These are phyloP conservation scores for Pterocarpus macrocarpus DNA, from an alignment of 306 rosid species.

Conservation along the genomic window DNA sequence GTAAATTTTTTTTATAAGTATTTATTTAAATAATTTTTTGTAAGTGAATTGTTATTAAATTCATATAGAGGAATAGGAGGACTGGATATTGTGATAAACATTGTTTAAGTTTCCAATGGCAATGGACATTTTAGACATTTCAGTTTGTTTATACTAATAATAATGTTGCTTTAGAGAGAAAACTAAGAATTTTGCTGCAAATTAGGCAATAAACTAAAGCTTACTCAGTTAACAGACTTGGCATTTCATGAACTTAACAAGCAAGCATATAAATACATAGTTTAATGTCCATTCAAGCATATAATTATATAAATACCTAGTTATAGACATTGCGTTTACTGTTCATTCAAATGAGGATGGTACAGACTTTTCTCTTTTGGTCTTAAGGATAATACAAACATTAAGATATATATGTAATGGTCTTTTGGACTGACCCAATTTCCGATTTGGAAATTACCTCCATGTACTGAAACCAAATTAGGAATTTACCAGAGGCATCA, in stretches of 20 bases:
- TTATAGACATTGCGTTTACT: background rate
- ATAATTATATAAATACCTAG: background rate
- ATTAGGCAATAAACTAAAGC: background rate
- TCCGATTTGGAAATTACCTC: background rate
- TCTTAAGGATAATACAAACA: background rate
- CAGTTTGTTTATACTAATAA: background rate
- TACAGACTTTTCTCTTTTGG: no score
- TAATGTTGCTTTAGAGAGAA: slow-evolving; percentile 18
- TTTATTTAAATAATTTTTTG: no score
- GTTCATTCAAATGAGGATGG: background rate
- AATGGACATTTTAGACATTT: no score
- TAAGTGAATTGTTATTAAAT: slow-evolving; percentile 36
- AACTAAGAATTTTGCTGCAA: slow-evolving; percentile 1
- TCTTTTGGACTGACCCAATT: background rate
- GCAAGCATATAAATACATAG: no score
- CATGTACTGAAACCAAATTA: background rate
- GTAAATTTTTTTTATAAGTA: background rate
- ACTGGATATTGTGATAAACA: slow-evolving; percentile 6
- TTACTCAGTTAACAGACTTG: no score
- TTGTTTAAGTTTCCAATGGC: no score
- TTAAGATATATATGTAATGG: background rate
- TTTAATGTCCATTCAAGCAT: no score
- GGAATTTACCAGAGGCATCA: background rate
- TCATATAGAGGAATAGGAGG: slow-evolving; percentile 38
- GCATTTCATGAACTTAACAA: no score